Conservation (phyloP, 2,329 filamentous ascomycete genomes). For the Dactylellina haptotyla region DNA sequence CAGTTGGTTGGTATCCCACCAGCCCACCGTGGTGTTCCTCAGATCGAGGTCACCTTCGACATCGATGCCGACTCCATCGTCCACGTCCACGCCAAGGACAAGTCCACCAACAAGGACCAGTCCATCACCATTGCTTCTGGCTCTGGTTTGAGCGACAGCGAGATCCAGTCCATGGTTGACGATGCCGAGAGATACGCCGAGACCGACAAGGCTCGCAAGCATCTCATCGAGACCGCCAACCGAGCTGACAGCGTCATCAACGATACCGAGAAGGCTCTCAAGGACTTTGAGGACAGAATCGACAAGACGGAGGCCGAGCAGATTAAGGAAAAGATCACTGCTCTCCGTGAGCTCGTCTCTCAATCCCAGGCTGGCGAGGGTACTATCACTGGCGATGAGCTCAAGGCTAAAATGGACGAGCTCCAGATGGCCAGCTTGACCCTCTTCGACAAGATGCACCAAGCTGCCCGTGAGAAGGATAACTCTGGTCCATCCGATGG, state of each 20-base stretch:
- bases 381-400: constrained; percentile 83
- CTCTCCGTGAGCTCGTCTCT: constrained; percentile 87
- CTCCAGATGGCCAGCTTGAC: constrained; percentile 94
- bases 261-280: constrained; percentile 97
- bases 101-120: constrained; percentile 99
- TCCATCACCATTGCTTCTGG: constrained; percentile 98
- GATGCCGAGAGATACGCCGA: constrained; percentile 98
- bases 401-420: constrained; percentile 99
- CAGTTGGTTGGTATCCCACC: constrained; percentile 97
- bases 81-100: constrained; percentile 97
- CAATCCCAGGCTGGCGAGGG: constrained; percentile 95
- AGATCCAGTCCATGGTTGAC: constrained; percentile 97
- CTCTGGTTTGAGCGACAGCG: constrained; percentile 90
- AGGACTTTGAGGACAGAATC: constrained; percentile 93
- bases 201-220: constrained; percentile 95
- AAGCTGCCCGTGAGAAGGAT: constrained; percentile 76
- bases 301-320: constrained; percentile 94
- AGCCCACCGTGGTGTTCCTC: constrained; percentile 93
- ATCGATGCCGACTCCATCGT: constrained; percentile 98
- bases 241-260: constrained; percentile 94
- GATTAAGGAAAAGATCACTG: constrained; percentile 91
- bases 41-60: constrained; percentile 98
- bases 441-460: constrained; percentile 99
- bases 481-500: constrained; percentile 66
- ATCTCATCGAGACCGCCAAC: constrained; percentile 95